Evolutionary conservation across 2,329 filamentous ascomycete species (phyloP).

Genomic region (Pezicula neosporulosa): DNA sequence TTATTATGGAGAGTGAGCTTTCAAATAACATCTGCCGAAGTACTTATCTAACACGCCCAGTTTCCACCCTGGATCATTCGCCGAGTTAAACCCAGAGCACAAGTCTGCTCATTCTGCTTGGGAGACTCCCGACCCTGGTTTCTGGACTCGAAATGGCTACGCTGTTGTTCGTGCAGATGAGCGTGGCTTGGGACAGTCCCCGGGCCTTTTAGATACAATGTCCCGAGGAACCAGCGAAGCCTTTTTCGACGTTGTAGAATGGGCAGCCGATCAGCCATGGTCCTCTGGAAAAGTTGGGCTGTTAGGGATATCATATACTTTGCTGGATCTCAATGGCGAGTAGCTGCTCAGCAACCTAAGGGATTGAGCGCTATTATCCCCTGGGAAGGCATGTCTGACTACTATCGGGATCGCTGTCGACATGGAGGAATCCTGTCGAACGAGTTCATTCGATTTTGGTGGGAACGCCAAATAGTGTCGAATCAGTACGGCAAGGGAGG

Average conservation of each 20-base stretch:
- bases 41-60: conserved; percentile 14
- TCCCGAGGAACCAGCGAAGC: conserved; percentile 46
- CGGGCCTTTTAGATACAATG: conserved; percentile 50
- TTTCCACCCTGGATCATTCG: conserved; percentile 48
- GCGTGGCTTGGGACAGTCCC: conserved; percentile 46
- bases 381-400: conserved; percentile 54
- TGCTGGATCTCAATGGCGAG: conserved; percentile 50
- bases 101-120: conserved; percentile 37
- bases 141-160: conserved; percentile 39
- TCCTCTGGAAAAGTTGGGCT: conserved; percentile 46
- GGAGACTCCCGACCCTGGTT: conserved; percentile 40
- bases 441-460: conserved; percentile 60
- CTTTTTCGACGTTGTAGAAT: conserved; percentile 49
- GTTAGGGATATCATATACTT: conserved; percentile 51
- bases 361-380: conserved; percentile 48
- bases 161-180: conserved; percentile 44
- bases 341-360: conserved; percentile 47
- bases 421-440: conserved; percentile 61
- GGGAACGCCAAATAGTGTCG: conserved; percentile 60
- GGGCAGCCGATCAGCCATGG: conserved; percentile 47
- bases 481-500: conserved; percentile 65
- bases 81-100: conserved; percentile 38
- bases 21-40: not conserved
- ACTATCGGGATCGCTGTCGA: conserved; percentile 53
- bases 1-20: not conserved